Base-by-base conservation (phyloP, 805 yeast species). In the Sungouiella blattae region DNA sequence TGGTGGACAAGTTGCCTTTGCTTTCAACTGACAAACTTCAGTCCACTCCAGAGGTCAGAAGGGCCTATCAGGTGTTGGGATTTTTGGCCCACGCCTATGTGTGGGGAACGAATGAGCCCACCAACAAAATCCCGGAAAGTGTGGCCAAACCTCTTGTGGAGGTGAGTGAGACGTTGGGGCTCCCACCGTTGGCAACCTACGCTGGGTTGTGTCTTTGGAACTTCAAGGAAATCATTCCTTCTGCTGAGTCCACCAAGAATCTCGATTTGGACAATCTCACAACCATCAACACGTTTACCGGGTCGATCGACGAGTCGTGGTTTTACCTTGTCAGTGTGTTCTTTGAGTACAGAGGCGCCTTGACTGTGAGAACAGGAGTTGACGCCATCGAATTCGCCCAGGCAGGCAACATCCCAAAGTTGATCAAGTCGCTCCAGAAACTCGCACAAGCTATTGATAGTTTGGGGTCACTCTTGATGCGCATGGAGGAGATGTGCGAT, bases 401-500 rank as follows among this genome's bases (percentile, higher is more conserved):
- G 28, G 61, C 62, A 2, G 64, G 71, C 32, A 62, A 82, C 31
- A 39, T 64, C 5, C 52, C 50, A 0, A 47, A 47, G 3, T 76
- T 80, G 7, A 64, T 67, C 6, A 53, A 46, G 23, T 57, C 69
- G 29, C 62, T 89, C 33, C 85, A 85, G 53, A 57, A 52, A 24
- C 60, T 89, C 36, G 95, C 96, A 1, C 85, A 82, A 55, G 62
- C 74, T 26, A 82, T 89, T 34, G 95, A 86, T 53, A 64, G 69
- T 39, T 64, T 91, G 46, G 93, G 88, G 11, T 68, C 82, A 3
- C 73, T 85, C 1, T 62, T 91, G 47, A 77, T 81, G 76, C 73
- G 75, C 48, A 84, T 89, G 93, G 88, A 85, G 52, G 95, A 89
- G 47, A 83, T 83, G 83, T 87, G 96, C 59, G 96, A 88, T 53